Conservation (phyloP, 2,329 filamentous ascomycete species). For the Fusarium redolens region DNA sequence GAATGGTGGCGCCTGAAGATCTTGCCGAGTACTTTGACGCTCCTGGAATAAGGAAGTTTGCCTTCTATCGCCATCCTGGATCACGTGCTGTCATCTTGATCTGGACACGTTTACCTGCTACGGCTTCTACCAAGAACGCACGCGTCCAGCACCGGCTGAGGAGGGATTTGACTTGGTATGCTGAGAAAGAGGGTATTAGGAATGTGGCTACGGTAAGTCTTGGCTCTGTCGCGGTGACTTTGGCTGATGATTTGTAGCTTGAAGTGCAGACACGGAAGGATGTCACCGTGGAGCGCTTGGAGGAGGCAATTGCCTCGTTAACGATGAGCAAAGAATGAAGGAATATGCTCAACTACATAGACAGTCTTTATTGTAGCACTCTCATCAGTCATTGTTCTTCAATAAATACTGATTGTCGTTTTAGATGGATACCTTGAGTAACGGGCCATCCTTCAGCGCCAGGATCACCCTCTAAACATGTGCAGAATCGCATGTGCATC, state of each 20-base stretch:
- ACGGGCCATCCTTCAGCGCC: rapidly evolving
- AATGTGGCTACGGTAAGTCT: not conserved
- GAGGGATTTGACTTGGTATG: constrained; percentile 5
- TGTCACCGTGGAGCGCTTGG: not conserved
- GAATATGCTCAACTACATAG: rapidly evolving
- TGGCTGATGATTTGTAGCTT: not conserved
- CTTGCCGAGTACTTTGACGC: not conserved
- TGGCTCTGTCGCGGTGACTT: rapidly evolving
- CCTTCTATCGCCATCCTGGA: constrained; percentile 6
- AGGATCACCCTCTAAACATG: not conserved
- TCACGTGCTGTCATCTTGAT: constrained; percentile 15
- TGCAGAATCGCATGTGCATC: not conserved
- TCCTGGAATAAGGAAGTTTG: not conserved
- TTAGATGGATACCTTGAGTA: not conserved
- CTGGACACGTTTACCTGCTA: constrained; percentile 11
- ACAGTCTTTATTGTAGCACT: not conserved
- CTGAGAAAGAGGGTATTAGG: not conserved
- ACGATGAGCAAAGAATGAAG: rapidly evolving
- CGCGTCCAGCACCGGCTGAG: constrained; percentile 5
- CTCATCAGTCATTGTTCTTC: not conserved
- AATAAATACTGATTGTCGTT: not conserved
- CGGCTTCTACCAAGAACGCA: constrained; percentile 1
- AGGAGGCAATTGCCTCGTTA: not conserved
- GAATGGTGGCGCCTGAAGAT: not conserved
- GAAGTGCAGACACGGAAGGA: not conserved